A percentile compares a stretch with the other conserved stretches of the same genome.
Evolutionary conservation across 257 asterid genomes (phyloP).

Genomic region (Nicotiana knightiana): DNA sequence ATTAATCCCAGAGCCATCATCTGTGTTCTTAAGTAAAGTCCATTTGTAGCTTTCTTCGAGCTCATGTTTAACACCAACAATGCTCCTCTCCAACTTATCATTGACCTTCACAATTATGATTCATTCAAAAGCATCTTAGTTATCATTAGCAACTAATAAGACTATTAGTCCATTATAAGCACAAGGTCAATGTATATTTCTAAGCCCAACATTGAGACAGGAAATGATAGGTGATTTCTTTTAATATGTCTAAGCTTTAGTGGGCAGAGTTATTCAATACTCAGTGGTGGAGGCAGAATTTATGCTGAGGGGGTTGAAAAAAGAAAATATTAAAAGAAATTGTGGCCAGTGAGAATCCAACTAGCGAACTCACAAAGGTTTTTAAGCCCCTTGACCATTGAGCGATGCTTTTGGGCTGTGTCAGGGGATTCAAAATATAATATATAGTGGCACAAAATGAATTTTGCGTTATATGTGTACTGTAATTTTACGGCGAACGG

Average conservation of each 20-base stretch:
- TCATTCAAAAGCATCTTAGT: not conserved
- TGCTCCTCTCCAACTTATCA: slow-evolving; percentile 24
- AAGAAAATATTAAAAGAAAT: no score
- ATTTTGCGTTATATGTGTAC: no score
- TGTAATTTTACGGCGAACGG: no score
- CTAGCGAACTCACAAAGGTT: no score
- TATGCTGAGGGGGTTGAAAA: no score
- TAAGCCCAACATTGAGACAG: not conserved
- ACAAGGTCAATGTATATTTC: not conserved
- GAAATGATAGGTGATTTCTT: not conserved
- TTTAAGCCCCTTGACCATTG: no score
- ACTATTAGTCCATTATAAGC: not conserved
- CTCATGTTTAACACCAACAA: slow-evolving; percentile 33
- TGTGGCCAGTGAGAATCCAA: no score
- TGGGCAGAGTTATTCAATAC: not conserved
- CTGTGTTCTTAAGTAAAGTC: slow-evolving; percentile 42
- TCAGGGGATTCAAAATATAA: no score
- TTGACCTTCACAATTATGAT: slow-evolving; percentile 18
- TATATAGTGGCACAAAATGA: no score
- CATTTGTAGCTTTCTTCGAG: slow-evolving; percentile 37
- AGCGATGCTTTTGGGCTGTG: no score
- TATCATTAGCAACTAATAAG: not conserved
- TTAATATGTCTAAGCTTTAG: not conserved
- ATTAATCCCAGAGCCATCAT: slow-evolving; percentile 17
- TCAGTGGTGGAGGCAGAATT: no score